phyloP scores from a whole-genome alignment of 495 filamentous ascomycete species.

The Penicillium herquei region DNA sequence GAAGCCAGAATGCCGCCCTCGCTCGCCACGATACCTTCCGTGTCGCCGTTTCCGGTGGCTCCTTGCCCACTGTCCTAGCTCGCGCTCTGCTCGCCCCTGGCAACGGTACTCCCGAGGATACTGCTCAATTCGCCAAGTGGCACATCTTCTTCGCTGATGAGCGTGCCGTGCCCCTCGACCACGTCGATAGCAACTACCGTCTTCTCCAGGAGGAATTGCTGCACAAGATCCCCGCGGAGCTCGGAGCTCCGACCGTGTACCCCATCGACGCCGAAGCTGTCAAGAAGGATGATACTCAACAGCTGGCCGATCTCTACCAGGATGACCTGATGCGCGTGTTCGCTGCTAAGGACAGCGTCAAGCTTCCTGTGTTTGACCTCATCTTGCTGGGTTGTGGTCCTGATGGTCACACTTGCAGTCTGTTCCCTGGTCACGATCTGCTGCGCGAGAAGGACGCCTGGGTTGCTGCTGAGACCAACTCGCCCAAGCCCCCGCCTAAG shows the following conservation, averaged over 20 bases:
- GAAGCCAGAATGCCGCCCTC: constrained; percentile 73
- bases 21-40: constrained; percentile 81
- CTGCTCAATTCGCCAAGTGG: constrained; percentile 80
- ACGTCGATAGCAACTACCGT: constrained; percentile 90
- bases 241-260: constrained; percentile 68
- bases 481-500: constrained; percentile 87
- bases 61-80: constrained; percentile 83
- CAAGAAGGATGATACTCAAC: constrained; percentile 80
- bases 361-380: constrained; percentile 91
- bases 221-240: constrained; percentile 71
- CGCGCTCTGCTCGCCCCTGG: constrained; percentile 68
- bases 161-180: constrained; percentile 86
- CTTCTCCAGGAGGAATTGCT: constrained; percentile 84
- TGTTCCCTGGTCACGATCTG: constrained; percentile 87
- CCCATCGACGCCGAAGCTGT: constrained; percentile 71
- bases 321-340: constrained; percentile 80
- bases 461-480: constrained; percentile 87
- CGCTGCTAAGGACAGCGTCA: constrained; percentile 80
- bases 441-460: constrained; percentile 87
- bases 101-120: constrained; percentile 56
- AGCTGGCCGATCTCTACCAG: constrained; percentile 92
- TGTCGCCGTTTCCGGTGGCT: constrained; percentile 90
- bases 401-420: constrained; percentile 94
- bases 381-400: constrained; percentile 90
- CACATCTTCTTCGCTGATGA: constrained; percentile 99